These are phyloP conservation scores for Fusarium brachygibbosum DNA, from an alignment of 2,329 filamentous ascomycete species.

Conservation along the genomic window DNA sequence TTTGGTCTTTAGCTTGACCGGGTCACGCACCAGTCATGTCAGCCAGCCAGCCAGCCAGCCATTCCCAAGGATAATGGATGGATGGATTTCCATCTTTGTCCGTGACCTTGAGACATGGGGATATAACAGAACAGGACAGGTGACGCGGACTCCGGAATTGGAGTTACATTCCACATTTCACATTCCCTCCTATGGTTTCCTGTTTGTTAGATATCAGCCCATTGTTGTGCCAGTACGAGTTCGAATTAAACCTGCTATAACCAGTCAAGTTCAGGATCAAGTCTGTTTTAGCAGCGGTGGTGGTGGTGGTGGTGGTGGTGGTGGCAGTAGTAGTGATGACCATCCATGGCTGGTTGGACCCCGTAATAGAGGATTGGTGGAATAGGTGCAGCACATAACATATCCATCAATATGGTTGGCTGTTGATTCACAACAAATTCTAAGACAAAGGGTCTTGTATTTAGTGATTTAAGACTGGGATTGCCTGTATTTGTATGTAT, in stretches of 20 bases:
- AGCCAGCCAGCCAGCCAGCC: slow-evolving; percentile 45
- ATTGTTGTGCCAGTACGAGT: slow-evolving; percentile 40
- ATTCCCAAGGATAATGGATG: slow-evolving; percentile 26
- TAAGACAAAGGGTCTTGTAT: slow-evolving; percentile 31
- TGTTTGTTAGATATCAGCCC: slow-evolving; percentile 39
- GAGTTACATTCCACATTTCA: slow-evolving; percentile 36
- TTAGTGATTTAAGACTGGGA: slow-evolving; percentile 12
- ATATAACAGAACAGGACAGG: slow-evolving; percentile 27
- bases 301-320: slow-evolving; percentile 18
- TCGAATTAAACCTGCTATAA: slow-evolving; percentile 12
- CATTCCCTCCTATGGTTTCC: slow-evolving; percentile 26
- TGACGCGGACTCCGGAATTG: slow-evolving; percentile 41
- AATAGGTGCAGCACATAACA: slow-evolving; percentile 28
- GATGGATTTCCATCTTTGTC: slow-evolving; percentile 18
- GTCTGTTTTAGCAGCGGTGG: slow-evolving; percentile 18
- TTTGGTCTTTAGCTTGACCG: slow-evolving; percentile 39
- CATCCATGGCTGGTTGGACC: slow-evolving; percentile 16
- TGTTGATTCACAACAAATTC: not conserved
- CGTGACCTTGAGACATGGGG: slow-evolving; percentile 31
- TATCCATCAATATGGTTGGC: slow-evolving; percentile 33
- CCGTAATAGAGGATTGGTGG: slow-evolving; percentile 37
- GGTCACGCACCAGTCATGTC: slow-evolving; percentile 42
- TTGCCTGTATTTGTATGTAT: not conserved
- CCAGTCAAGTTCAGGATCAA: slow-evolving; percentile 14
- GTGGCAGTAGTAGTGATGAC: slow-evolving; percentile 20